phyloP scores from a whole-genome alignment of 2,329 filamentous ascomycete genomes.

The Lachnellula suecica region DNA sequence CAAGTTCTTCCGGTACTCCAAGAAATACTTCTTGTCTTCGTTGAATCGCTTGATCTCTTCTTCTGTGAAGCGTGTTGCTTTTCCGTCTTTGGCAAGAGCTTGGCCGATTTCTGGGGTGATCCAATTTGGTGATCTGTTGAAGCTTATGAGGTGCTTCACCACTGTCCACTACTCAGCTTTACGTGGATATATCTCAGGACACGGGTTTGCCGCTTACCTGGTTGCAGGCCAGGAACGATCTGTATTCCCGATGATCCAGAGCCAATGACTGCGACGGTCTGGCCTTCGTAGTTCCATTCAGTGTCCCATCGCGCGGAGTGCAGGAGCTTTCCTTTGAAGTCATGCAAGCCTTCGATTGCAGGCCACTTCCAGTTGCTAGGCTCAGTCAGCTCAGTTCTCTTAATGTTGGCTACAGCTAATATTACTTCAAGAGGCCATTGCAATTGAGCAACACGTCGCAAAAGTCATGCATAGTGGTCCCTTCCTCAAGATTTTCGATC shows the following conservation, averaged over 20 bases:
- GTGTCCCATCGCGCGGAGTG: constrained; percentile 62
- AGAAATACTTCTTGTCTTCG: constrained; percentile 40
- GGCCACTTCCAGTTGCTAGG: constrained; percentile 57
- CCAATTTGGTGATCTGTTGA: constrained; percentile 32
- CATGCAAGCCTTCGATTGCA: constrained; percentile 52
- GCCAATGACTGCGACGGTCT: constrained; percentile 48
- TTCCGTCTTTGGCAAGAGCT: neutral
- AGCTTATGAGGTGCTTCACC: constrained; percentile 23
- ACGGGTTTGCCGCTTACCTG: constrained; percentile 7
- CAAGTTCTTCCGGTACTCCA: constrained; percentile 43
- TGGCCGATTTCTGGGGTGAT: neutral
- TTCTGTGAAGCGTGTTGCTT: constrained; percentile 16
- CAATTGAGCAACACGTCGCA: too few relatives aligned
- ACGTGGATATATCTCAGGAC: constrained; percentile 37
- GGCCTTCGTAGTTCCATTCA: constrained; percentile 43
- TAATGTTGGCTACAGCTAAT: neutral
- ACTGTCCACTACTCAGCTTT: constrained; percentile 27
- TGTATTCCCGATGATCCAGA: constrained; percentile 52
- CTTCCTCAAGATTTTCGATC: too few relatives aligned
- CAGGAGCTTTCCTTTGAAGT: constrained; percentile 47
- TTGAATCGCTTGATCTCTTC: constrained; percentile 39
- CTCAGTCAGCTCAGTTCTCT: neutral
- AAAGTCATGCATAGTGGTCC: too few relatives aligned
- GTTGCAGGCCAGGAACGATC: constrained; percentile 45
- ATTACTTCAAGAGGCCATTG: too few relatives aligned